Evolutionary conservation across 2,329 filamentous ascomycete species (phyloP).

Genomic region (Neocatenulostroma microsporum): DNA sequence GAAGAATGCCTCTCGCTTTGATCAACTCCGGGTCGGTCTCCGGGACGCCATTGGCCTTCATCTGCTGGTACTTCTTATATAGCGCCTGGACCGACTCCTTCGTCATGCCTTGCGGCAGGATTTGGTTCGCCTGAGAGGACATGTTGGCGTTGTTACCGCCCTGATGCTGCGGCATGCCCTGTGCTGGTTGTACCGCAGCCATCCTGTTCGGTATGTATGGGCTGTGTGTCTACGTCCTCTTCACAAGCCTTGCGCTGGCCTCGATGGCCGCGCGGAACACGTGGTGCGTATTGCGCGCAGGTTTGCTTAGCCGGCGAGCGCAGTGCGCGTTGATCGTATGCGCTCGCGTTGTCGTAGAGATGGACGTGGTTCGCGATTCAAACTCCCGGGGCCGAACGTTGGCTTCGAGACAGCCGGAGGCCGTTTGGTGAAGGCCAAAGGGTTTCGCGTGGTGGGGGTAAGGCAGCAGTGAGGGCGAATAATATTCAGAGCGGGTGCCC

Average conservation of each 20-base stretch:
- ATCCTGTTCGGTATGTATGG: conserved; percentile 10
- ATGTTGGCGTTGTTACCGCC: conserved; percentile 13
- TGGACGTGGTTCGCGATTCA: background rate
- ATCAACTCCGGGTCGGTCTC: conserved; percentile 79
- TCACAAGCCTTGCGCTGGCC: conserved; percentile 1
- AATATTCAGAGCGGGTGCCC: no score
- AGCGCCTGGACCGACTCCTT: conserved; percentile 72
- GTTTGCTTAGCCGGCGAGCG: background rate
- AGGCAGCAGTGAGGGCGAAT: no score
- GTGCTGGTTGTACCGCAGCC: conserved; percentile 23
- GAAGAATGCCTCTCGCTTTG: conserved; percentile 69
- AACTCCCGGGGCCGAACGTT: background rate
- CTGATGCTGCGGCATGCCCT: conserved; percentile 19
- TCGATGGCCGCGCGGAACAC: conserved; percentile 1
- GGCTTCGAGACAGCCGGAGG: background rate
- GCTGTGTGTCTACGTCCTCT: background rate
- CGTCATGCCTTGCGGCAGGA: conserved; percentile 52
- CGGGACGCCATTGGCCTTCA: conserved; percentile 78
- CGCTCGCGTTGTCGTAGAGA: background rate
- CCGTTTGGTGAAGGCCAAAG: background rate
- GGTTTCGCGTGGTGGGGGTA: no score
- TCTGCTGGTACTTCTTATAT: conserved; percentile 73
- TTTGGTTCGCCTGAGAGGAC: conserved; percentile 11
- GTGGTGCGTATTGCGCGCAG: background rate
- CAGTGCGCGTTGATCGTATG: background rate